Evolutionary conservation across 441 rosid species (phyloP).

Genomic region (Euphorbia corollata): DNA sequence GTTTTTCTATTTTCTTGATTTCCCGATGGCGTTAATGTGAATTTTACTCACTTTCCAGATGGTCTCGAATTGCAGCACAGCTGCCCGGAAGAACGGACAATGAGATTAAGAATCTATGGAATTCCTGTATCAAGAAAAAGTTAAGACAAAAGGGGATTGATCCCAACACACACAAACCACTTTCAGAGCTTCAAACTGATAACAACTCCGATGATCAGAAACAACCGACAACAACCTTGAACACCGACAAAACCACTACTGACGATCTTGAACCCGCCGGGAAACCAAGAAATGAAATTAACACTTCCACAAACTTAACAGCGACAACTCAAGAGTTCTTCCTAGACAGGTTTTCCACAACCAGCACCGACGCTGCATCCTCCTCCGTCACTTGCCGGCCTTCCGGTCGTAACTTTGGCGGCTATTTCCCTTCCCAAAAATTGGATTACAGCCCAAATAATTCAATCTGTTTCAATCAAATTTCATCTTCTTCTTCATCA

Average conservation of each 20-base stretch:
- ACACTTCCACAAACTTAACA: conserved; percentile 10
- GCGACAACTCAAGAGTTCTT: conserved; percentile 38
- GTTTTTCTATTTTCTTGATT: neutral
- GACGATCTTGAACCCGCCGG: neutral
- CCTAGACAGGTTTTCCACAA: conserved; percentile 29
- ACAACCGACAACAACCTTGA: neutral
- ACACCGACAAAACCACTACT: conserved; percentile 17
- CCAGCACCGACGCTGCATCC: conserved; percentile 16
- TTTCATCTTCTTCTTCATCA: conserved; percentile 17
- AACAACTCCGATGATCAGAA: conserved; percentile 24
- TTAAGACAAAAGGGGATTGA: conserved; percentile 68
- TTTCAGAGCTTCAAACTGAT: conserved; percentile 39
- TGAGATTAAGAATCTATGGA: conserved; percentile 80
- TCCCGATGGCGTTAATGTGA: neutral
- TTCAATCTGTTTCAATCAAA: conserved; percentile 36
- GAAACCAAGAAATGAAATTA: conserved; percentile 3
- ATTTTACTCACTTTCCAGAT: conserved; percentile 28
- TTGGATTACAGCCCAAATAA: conserved; percentile 35
- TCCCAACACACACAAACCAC: conserved; percentile 66
- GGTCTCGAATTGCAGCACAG: conserved; percentile 79
- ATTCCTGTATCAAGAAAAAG: conserved; percentile 75
- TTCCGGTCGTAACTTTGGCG: conserved; percentile 29
- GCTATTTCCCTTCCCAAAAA: conserved; percentile 45
- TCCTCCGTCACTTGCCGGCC: conserved; percentile 25
- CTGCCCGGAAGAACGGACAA: conserved; percentile 76